phyloP scores from a whole-genome alignment of 2,329 filamentous ascomycete genomes.

The Exophiala spinifera region DNA sequence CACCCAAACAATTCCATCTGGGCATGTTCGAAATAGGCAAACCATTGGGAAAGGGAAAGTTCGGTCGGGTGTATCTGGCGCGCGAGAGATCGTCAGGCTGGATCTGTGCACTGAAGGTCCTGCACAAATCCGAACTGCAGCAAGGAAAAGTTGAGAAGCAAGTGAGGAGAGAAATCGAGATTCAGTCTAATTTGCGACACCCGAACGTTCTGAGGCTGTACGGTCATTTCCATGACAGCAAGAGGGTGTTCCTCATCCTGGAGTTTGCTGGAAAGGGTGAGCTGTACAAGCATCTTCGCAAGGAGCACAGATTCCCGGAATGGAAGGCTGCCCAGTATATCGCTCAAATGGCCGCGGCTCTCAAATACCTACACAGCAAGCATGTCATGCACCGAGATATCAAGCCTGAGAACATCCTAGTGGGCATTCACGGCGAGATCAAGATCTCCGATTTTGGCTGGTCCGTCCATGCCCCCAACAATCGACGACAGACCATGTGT shows the following conservation, averaged over 20 bases:
- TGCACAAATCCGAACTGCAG: conserved; percentile 79
- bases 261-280: conserved; percentile 85
- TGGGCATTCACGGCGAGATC: conserved; percentile 95
- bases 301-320: conserved; percentile 76
- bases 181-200: conserved; percentile 81
- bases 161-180: conserved; percentile 82
- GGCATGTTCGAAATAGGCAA: conserved; percentile 94
- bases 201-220: conserved; percentile 81
- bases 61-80: conserved; percentile 80
- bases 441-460: conserved; percentile 98
- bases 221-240: conserved; percentile 85
- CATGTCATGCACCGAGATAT: conserved; percentile 97
- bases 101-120: conserved; percentile 80
- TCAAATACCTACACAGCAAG: conserved; percentile 91
- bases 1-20: conserved; percentile 67
- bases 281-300: conserved; percentile 80
- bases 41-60: conserved; percentile 82
- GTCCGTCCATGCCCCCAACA: conserved; percentile 96
- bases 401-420: conserved; percentile 95
- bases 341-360: conserved; percentile 83
- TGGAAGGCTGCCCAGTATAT: conserved; percentile 85
- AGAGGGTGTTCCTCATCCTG: conserved; percentile 81
- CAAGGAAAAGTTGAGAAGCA: conserved; percentile 82
- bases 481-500: conserved; percentile 89
- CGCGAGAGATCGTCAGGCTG: conserved; percentile 75